Base-by-base conservation (phyloP, 2,329 filamentous ascomycete genomes). In the Colletotrichum ledebouriae region DNA sequence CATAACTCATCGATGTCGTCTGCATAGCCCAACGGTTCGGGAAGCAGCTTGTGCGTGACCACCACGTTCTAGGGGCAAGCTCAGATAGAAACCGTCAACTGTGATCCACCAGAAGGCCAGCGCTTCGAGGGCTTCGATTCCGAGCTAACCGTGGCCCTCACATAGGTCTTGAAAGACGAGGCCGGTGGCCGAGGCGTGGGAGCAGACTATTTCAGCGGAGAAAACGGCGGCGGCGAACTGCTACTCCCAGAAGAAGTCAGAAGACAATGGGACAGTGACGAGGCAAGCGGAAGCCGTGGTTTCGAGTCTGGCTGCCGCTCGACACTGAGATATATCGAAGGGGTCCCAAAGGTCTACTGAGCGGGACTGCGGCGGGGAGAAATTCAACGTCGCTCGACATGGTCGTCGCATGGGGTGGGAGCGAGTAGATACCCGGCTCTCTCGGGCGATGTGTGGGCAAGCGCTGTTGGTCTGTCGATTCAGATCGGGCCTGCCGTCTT, bases 31-130 rank as follows among this genome's bases (percentile, higher is more conserved):
- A 49, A 17, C 44, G 44, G 44, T 6, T 49, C n/a, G 7, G 44
- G 44, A 10, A 49, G 4, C 44, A 49, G 44, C 20, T 25, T 49
- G 44, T 49, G 44, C n/a, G 44, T 49, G 12, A 49, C 44, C n/a
- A 20, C 7, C 20, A 49, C 44, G 17, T 6, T 20, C n/a, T 12
- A 6, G 44, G n/a, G 7, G 20, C 44, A n/a, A 49, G 7, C 20
- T 13, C 20, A 49, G 4, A 17, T 25, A 49, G 17, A 20, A 17
- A 22, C 4, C n/a, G 44, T 25, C 20, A 20, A 6, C 5, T 11
- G n/a, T 49, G n/a, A 25, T 12, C 6, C 44, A n/a, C 44, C 17
- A 17, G n/a, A 49, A 11, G 20, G 44, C 15, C 17, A 17, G 20
- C n/a, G 17, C 17, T 15, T 25, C 44, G 13, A 6, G 17, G 6